phyloP scores from a whole-genome alignment of 148 eudicot species.

The Fagopyrum esculentum region DNA sequence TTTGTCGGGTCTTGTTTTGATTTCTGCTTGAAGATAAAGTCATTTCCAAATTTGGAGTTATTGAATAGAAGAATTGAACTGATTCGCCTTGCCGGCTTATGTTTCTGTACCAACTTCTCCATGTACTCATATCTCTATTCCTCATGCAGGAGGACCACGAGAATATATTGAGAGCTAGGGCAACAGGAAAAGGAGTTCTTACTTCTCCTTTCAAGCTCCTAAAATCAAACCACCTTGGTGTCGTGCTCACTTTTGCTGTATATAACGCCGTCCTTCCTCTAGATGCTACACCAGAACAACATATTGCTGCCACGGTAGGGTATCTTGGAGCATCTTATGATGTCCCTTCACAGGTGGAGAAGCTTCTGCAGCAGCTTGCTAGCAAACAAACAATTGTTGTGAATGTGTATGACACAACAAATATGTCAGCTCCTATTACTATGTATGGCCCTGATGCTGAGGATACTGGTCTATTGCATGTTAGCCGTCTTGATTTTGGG shows the following conservation, averaged over 20 bases:
- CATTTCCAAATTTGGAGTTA: not conserved
- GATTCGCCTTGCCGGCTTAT: not conserved
- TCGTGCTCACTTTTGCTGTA: slow-evolving; percentile 91
- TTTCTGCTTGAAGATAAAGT: not conserved
- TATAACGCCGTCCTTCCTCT: slow-evolving; percentile 54
- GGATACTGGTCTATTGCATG: slow-evolving; percentile 59
- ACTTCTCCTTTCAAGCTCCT: slow-evolving; percentile 81
- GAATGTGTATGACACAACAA: slow-evolving; percentile 83
- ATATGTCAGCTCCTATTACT: slow-evolving; percentile 38
- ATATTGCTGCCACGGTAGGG: slow-evolving; percentile 83
- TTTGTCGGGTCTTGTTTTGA: not conserved
- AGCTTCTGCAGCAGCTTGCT: slow-evolving; percentile 91
- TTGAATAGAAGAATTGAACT: not conserved
- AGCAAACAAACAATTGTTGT: slow-evolving; percentile 87
- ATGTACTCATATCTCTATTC: not conserved
- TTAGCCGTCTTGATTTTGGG: slow-evolving; percentile 81
- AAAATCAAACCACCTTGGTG: slow-evolving; percentile 88
- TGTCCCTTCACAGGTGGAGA: slow-evolving; percentile 82
- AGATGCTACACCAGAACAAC: slow-evolving; percentile 63
- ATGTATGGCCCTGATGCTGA: slow-evolving; percentile 69
- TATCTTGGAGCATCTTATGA: slow-evolving; percentile 93
- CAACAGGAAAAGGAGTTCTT: slow-evolving; percentile 85
- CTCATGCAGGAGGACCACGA: slow-evolving; percentile 79
- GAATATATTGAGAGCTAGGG: slow-evolving; percentile 87
- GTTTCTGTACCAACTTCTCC: not conserved